Percentiles rank a stretch among this genome's conserved stretches.
Evolutionary conservation across 2,329 filamentous ascomycete species (phyloP).

Genomic region (Colletotrichum sidae): DNA sequence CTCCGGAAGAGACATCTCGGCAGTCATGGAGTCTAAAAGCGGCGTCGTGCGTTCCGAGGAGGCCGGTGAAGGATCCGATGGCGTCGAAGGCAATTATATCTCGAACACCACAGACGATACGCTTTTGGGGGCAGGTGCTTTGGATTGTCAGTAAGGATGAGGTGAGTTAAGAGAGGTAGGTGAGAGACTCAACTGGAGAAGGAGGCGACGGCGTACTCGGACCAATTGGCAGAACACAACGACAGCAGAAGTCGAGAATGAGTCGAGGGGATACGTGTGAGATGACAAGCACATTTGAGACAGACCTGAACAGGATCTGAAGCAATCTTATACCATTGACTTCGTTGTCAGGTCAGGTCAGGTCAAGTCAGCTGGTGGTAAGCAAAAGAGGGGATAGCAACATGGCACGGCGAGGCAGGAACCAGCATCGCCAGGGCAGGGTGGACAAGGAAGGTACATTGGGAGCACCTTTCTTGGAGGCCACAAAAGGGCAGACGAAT

Average conservation of each 20-base stretch:
- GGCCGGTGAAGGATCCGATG: not conserved
- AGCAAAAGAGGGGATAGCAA: constrained; percentile 1
- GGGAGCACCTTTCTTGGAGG: not conserved
- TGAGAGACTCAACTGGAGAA: not conserved
- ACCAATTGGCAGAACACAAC: constrained; percentile 10
- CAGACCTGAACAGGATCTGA: constrained; percentile 4
- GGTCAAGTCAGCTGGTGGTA: constrained; percentile 8
- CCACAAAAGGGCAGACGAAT: not conserved
- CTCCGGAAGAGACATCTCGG: constrained; percentile 50
- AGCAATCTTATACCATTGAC: constrained; percentile 31
- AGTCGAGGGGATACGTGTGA: not conserved
- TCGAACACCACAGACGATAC: too few relatives aligned
- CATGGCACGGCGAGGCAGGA: constrained; percentile 1
- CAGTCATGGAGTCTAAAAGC: not conserved
- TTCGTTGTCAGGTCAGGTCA: not conserved
- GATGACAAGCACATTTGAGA: not conserved
- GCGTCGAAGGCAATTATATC: not conserved
- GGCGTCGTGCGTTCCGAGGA: not conserved
- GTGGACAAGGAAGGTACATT: not conserved
- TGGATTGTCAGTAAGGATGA: not conserved
- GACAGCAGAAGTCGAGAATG: not conserved
- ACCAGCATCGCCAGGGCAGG: not conserved
- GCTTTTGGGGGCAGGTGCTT: not conserved
- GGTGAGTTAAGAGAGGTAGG: not conserved
- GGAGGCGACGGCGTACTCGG: not conserved